A percentile compares a stretch with the other conserved stretches of the same genome.
Evolutionary conservation across 2,329 filamentous ascomycete species (phyloP).

Genomic region (Fusarium sp.): DNA sequence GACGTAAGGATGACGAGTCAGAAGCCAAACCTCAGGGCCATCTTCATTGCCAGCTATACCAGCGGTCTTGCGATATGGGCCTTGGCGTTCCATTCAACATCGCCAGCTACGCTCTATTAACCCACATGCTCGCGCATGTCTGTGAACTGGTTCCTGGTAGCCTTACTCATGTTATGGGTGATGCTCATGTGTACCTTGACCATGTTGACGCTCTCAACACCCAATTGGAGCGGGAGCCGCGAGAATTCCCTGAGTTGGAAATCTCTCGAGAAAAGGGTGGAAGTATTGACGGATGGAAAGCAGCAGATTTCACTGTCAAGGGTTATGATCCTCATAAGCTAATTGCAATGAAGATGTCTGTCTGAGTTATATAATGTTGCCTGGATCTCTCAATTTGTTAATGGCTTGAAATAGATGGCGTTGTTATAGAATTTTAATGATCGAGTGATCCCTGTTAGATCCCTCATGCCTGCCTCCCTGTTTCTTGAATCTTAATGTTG

Average conservation of each 20-base stretch:
- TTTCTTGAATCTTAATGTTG: background rate
- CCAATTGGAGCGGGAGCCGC: slow-evolving; percentile 84
- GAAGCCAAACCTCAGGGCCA: slow-evolving; percentile 68
- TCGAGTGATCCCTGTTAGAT: background rate
- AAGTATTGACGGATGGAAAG: slow-evolving; percentile 89
- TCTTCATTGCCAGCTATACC: slow-evolving; percentile 90
- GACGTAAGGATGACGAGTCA: slow-evolving; percentile 40
- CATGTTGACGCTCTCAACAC: slow-evolving; percentile 87
- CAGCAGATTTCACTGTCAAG: slow-evolving; percentile 87
- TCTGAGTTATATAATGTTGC: slow-evolving; percentile 51
- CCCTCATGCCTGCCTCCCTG: background rate
- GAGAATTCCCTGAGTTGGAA: slow-evolving; percentile 81
- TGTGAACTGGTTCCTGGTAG: slow-evolving; percentile 86
- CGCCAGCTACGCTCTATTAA: slow-evolving; percentile 90
- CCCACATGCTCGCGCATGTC: slow-evolving; percentile 93
- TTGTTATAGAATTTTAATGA: slow-evolving; percentile 19
- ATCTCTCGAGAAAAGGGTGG: slow-evolving; percentile 76
- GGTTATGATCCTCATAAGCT: slow-evolving; percentile 92
- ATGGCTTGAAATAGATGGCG: slow-evolving; percentile 28
- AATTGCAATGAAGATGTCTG: slow-evolving; percentile 99
- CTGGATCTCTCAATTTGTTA: background rate
- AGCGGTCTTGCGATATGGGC: slow-evolving; percentile 96
- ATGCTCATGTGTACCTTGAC: slow-evolving; percentile 96
- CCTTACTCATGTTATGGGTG: slow-evolving; percentile 95
- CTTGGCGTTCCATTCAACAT: slow-evolving; percentile 98